Base-by-base conservation (phyloP, 140 eudicot species). In the Ambrosia hybrid region DNA sequence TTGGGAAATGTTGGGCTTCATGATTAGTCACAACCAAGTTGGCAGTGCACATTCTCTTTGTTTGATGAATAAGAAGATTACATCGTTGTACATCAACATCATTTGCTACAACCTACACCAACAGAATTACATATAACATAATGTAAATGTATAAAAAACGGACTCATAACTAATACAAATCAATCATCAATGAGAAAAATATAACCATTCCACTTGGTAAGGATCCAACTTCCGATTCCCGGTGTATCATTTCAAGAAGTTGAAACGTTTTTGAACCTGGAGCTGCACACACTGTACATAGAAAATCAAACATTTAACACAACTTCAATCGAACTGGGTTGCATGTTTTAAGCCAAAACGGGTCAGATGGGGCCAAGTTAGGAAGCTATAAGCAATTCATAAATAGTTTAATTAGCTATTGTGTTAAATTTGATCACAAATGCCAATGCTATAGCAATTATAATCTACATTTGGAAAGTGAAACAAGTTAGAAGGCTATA, bases 241-340 rank as follows among this genome's bases (percentile, higher is more conserved):
- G 82, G 75, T 94, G 88, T 72, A 94, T 90, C 87, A 90, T 94
- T 85, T 94, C 99, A 72, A 94, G 96, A 70, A 94, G 71, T 74
- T 94, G 99, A 76, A 94, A 94, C 9, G 99, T 94, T 82, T 94
- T 94, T 30, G 99, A 94, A 8, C 99, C 99, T 1, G 99, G 99
- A 45, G 99, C 99, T 37, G 99, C 99, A 83, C 99, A 94, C 99
- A 94, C 99, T 94, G 79, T 84, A 83, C 10, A 30, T 14, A 14
- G 30, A 57, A 77, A 43, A 69, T 16, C 45, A 67, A 68, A 51
- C 81, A 59, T 4, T 65, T 53, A 58, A 58, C 4, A n/a, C 12
- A 7, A 16, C 36, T 43, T 7, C 15, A 9, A 43, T 38, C 12
- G 10, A 16, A 65, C 15, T 17, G 2, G 9, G 56, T 16, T 39